phyloP scores from a whole-genome alignment of 148 eudicot genomes.

The Gaultheria prostrata region DNA sequence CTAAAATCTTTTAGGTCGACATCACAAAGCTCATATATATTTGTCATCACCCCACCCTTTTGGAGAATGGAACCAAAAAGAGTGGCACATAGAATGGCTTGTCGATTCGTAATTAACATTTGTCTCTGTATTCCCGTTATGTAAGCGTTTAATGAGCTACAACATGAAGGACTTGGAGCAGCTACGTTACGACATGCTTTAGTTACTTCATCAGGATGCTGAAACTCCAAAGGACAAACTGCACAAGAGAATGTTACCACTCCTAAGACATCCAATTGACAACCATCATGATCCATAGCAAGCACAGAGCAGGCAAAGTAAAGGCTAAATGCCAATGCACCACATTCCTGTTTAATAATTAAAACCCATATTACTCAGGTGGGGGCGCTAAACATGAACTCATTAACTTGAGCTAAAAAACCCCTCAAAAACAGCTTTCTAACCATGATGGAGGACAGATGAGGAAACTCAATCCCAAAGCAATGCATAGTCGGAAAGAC shows the following conservation, averaged over 20 bases:
- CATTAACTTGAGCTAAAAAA: neutral
- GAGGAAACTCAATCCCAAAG: neutral
- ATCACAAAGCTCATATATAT: constrained; percentile 92
- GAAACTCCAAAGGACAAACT: constrained; percentile 84
- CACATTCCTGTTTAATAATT: neutral
- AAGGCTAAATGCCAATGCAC: neutral
- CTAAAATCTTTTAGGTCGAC: constrained; percentile 90
- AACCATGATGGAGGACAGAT: constrained; percentile 1
- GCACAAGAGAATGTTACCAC: constrained; percentile 25
- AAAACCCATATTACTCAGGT: neutral
- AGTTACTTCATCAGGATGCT: constrained; percentile 71
- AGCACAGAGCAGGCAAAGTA: neutral
- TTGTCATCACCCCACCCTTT: constrained; percentile 83
- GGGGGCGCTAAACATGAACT: neutral
- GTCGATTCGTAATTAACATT: constrained; percentile 85
- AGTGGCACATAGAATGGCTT: constrained; percentile 91
- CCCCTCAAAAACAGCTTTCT: neutral
- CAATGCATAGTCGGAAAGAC: neutral
- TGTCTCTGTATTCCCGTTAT: constrained; percentile 76
- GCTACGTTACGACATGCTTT: constrained; percentile 75
- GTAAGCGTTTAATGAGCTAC: constrained; percentile 76
- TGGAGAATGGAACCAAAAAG: constrained; percentile 71
- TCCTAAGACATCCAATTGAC: neutral
- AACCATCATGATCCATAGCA: neutral
- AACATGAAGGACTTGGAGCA: constrained; percentile 86